Evolutionary conservation across 805 yeast species (phyloP), one percentile per base, ranked within the genome.

Genomic region (Suhomyces faveliae): DNA sequence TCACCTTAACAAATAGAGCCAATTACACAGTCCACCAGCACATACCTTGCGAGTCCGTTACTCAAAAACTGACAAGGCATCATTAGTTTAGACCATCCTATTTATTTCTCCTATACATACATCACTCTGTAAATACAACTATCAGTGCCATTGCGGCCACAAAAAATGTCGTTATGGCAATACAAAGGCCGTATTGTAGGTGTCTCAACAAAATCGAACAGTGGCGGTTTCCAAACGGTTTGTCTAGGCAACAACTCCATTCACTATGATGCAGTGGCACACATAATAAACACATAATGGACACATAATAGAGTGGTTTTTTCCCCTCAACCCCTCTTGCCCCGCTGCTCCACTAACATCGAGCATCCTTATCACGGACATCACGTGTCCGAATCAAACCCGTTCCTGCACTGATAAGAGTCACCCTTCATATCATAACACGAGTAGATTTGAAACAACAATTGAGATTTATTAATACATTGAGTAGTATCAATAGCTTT

Each of bases 401-500:
- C 21, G n/a, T 15, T 33, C 37, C 37, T 33, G 37, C 37, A 33
- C 37, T 17, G 37, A 33, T 33, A 33, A 33, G 37, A 33, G 37
- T 33, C 37, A 33, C 37, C 37, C 37, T 33, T 33, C 19, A 17
- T 17, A 33, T 33, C 37, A 33, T 15, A 17, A 33, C 37, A 33
- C 13, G 21, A 33, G 21, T 17, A 33, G 21, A 17, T n/a, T 15
- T 33, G 10, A 20, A 33, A 11, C 21, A 33, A 33, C 20, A 33
- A 33, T 17, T 33, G 37, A n/a, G 21, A 15, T 15, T 33, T 9
- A 33, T 33, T 30, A 7, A 17, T 33, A 33, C 12, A 20, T n/a
- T 17, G 21, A 33, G 15, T 33, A 33, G 37, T 15, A 17, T 15
- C 10, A 20, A 17, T 15, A 17, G 10, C 19, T 30, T 33, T 17